Base-by-base conservation (phyloP, 1,139 yeast genomes). In the Zygosaccharomyces sapae region DNA sequence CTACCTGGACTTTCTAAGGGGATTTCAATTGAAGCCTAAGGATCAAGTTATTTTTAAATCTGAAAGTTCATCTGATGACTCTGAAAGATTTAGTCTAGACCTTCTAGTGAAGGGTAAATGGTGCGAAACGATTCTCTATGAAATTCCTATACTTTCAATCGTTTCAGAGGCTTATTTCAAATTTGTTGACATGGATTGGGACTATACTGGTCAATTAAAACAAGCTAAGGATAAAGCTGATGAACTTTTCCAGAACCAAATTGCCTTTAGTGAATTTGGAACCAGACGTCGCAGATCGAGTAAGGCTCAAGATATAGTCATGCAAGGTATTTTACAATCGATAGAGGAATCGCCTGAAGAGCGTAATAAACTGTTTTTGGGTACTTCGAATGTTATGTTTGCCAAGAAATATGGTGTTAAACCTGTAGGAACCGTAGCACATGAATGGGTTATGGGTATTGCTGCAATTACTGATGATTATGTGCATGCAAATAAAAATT, bases 371-470 rank as follows among this genome's bases (percentile, higher is more conserved):
- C 58, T 69, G 29, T 70, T 86, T 33, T 59, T 81, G n/a, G 98
- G 98, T 3, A 88, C 97, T 0, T 90, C 97, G 1, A 94, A 92
- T 61, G 96, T 92, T 5, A 69, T 75, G 30, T 76, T 90, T 49
- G 98, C 98, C 3, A 79, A 77, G 60, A 71, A 76, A 56, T 86
- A 76, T 58, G 71, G 71, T 38, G 72, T 92, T 25, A 72, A 68
- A 44, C 97, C 98, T 1, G 82, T 85, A 46, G 99, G 99, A 10
- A 92, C 99, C 0, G 96, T 94, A 20, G 99, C 97, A 0, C 99
- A 92, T 66, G 99, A 92, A 70, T 90, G 97, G 96, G 86, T 87
- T 72, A 92, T 92, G 99, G 99, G 97, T 3, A 81, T 90, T 49
- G 99, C 97, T 0, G 85, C 98, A 1, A 76, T 84, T 42, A 81